phyloP scores from a whole-genome alignment of 331 rosid genomes.

The Prunus yedoensis region DNA sequence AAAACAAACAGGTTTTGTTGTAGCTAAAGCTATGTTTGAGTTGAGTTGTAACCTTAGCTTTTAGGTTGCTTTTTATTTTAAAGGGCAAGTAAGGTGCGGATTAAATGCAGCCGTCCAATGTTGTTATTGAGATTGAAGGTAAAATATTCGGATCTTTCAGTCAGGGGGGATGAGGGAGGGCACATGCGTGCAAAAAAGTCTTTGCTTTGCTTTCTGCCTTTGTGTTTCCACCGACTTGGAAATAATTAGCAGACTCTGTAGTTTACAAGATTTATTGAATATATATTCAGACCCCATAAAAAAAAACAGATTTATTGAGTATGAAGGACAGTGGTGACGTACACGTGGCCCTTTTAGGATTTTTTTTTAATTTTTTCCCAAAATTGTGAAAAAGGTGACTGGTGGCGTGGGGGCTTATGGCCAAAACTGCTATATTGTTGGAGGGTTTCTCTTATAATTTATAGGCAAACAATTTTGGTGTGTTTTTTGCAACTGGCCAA shows the following conservation, averaged over 20 bases:
- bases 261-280: neutral
- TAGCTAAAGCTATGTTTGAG: too few species aligned
- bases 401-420: neutral
- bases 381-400: too few species aligned
- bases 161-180: neutral
- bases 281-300: too few species aligned
- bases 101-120: neutral
- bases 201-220: neutral
- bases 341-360: neutral
- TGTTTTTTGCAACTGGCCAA: too few species aligned
- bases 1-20: too few species aligned
- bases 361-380: too few species aligned
- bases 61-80: too few species aligned
- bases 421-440: neutral
- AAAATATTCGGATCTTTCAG: neutral
- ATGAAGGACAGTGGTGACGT: neutral
- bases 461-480: too few species aligned
- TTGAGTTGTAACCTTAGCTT: too few species aligned
- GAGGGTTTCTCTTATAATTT: too few species aligned
- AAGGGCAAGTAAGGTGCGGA: neutral
- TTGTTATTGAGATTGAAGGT: neutral
- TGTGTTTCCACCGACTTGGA: conserved; percentile 1
- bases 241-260: neutral
- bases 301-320: too few species aligned
- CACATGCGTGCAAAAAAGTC: neutral